Evolutionary conservation across 2,329 filamentous ascomycete species (phyloP).

Genomic region (Fusarium sambucinum): DNA sequence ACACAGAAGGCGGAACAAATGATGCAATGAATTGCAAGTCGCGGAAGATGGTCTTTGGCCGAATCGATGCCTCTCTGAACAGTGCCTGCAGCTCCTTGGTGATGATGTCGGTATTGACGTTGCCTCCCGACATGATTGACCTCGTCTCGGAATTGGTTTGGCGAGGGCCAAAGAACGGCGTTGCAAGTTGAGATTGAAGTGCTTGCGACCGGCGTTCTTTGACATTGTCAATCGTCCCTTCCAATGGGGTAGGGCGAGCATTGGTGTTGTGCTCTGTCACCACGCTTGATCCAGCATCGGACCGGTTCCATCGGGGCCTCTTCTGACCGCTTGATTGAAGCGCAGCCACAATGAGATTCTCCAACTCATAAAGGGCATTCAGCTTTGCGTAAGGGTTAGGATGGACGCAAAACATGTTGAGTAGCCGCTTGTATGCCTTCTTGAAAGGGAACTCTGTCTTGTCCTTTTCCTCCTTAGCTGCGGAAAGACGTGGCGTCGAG

Average conservation of each 20-base stretch:
- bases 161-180: constrained; percentile 52
- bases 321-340: constrained; percentile 58
- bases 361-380: constrained; percentile 83
- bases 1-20: constrained; percentile 70
- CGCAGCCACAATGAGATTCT: constrained; percentile 83
- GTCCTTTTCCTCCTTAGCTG: constrained; percentile 44
- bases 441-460: constrained; percentile 79
- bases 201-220: constrained; percentile 74
- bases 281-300: constrained; percentile 53
- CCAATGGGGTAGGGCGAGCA: constrained; percentile 63
- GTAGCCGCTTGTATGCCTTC: constrained; percentile 80
- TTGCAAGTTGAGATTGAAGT: constrained; percentile 49
- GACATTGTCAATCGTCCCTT: constrained; percentile 77
- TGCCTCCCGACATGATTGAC: constrained; percentile 62
- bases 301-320: constrained; percentile 53
- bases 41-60: constrained; percentile 84
- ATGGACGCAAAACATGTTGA: constrained; percentile 89
- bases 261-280: constrained; percentile 50
- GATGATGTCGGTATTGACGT: constrained; percentile 72
- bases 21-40: constrained; percentile 81
- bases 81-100: constrained; percentile 75
- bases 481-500: constrained; percentile 43
- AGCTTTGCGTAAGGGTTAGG: constrained; percentile 90
- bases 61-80: constrained; percentile 74
- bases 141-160: constrained; percentile 62